Evolutionary conservation across 257 asterid genomes (phyloP), one percentile per base, ranked within the genome.

Genomic region (Mentha longifolia): DNA sequence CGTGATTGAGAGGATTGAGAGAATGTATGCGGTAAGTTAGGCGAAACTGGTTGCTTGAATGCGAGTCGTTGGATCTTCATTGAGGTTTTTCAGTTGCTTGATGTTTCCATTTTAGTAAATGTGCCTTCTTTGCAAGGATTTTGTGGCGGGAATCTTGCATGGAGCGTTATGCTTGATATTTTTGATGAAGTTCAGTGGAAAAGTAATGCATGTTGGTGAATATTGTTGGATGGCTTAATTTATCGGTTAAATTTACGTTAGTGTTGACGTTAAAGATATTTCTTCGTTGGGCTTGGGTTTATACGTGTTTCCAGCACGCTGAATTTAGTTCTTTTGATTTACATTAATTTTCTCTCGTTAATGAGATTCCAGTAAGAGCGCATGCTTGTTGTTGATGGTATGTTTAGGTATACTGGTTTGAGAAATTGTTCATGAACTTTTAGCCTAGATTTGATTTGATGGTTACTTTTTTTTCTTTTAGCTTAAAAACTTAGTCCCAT

Each of bases 1-100:
- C 64, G 98, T 92, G 45, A 92, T 92, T 55, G 97, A 92, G 81
- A 85, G 85, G 70, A 92, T 89, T 61, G 98, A 92, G 80, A 87
- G 97, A 72, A 81, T 92, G 83, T 92, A 92, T 61, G 91, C 90
- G 91, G 98, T 92, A 79, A 61, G 89, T 63, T 33, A 80, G 42
- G 19, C 16, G 37, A 19, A 10, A 35, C 61, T 41, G 47, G 35
- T 45, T 16, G 51, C 20, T 72, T 73, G 58, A 41, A 43, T 65
- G 67, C 61, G 59, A 5, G 59, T 65, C 37, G 3, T 3, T 31
- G 63, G 10, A 50, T 49, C 5, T 49, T 25, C 16, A 15, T 71
- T 69, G 62, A 46, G 3, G 12, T 50, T 35, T 42, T 65, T 54
- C 20, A 6, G 30, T 51, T 63, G 43, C 3, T 57, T 28, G 42